A percentile compares a stretch with the other conserved stretches of the same genome.
Conservation (phyloP, 2,329 filamentous ascomycete species). For the Teratosphaeria nubilosa region DNA sequence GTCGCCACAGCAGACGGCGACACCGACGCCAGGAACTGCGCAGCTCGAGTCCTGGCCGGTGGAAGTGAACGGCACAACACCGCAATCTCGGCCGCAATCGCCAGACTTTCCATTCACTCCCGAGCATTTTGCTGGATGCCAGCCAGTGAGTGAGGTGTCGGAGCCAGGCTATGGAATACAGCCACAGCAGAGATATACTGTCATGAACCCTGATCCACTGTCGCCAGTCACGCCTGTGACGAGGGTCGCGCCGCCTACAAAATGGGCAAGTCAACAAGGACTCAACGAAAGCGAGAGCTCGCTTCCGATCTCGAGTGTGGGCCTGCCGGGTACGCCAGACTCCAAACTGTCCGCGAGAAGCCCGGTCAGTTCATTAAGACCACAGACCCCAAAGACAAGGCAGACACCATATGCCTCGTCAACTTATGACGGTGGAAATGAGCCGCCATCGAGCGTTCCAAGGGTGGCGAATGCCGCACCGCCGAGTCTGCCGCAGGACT, state of each 20-base stretch:
- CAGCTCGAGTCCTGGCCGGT: not conserved
- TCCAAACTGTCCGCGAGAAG: not conserved
- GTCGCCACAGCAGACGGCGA: not conserved
- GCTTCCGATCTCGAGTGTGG: not conserved
- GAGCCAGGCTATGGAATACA: not conserved
- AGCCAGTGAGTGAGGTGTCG: not conserved
- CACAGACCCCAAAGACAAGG: not conserved
- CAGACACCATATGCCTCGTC: slow-evolving; percentile 9
- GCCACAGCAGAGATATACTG: not conserved
- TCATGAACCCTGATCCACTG: not conserved
- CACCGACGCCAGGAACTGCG: not conserved
- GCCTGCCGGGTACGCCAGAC: not conserved
- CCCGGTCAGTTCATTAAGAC: slow-evolving; percentile 4
- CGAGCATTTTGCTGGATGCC: not conserved
- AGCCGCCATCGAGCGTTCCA: slow-evolving; percentile 6
- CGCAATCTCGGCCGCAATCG: not conserved
- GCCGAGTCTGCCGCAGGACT: slow-evolving; percentile 9
- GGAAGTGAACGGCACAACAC: not conserved
- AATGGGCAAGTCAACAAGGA: not conserved
- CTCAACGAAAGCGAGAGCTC: not conserved
- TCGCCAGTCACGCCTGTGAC: not conserved
- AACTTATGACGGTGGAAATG: slow-evolving; percentile 1
- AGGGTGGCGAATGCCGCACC: slow-evolving; percentile 1
- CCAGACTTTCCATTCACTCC: not conserved
- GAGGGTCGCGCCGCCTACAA: not conserved